A percentile compares a stretch with the other conserved stretches of the same genome.
phyloP scores from a whole-genome alignment of 768 basidiomycete genomes.

The Lactarius indigo region DNA sequence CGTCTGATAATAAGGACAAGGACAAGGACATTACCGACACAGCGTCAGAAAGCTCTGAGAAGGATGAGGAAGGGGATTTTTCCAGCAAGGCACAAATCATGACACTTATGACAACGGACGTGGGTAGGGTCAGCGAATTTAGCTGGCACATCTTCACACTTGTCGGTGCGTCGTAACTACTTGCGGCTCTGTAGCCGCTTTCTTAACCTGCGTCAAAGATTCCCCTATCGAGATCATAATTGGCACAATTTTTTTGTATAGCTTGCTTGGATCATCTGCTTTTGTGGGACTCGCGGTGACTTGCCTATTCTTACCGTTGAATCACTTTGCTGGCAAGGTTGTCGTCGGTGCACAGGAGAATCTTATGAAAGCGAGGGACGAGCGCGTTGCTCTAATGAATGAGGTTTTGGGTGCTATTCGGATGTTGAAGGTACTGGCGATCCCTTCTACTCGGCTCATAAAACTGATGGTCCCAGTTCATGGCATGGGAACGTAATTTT shows the following conservation, averaged over 20 bases:
- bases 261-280: constrained; percentile 72
- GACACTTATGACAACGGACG: constrained; percentile 95
- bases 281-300: constrained; percentile 77
- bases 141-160: constrained; percentile 74
- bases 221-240: constrained; percentile 75
- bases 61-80: constrained; percentile 48
- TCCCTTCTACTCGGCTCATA: background rate
- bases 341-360: constrained; percentile 77
- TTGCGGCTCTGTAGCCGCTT: background rate
- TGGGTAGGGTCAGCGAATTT: constrained; percentile 86
- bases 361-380: constrained; percentile 89
- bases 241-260: constrained; percentile 73
- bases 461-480: constrained; percentile 54
- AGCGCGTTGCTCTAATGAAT: constrained; percentile 89
- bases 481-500: constrained; percentile 93
- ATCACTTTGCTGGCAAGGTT: constrained; percentile 79
- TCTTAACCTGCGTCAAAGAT: constrained; percentile 42
- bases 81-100: constrained; percentile 74
- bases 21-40: constrained; percentile 25
- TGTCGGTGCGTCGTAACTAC: constrained; percentile 46
- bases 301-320: constrained; percentile 63
- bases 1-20: constrained; percentile 26
- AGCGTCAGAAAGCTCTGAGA: constrained; percentile 40
- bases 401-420: constrained; percentile 88
- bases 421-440: constrained; percentile 65